phyloP scores from a whole-genome alignment of 2,329 filamentous ascomycete species.

The Ascochyta clinopodiicola region DNA sequence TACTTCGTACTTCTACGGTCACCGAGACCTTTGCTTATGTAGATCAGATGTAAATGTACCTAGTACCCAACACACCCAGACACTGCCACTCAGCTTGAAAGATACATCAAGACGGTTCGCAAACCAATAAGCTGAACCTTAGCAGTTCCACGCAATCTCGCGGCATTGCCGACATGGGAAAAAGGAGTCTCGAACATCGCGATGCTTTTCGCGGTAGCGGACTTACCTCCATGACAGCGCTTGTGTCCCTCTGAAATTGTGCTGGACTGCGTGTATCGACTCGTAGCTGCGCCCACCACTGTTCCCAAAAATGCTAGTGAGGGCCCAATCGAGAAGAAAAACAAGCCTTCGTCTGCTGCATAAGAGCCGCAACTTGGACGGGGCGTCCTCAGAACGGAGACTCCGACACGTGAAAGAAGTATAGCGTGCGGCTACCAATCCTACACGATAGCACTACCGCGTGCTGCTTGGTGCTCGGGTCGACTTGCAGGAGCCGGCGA shows the following conservation, averaged over 20 bases:
- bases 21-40: conserved; percentile 11
- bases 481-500: conserved; percentile 6
- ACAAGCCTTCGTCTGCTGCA: conserved; percentile 6
- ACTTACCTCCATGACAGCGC: neutral
- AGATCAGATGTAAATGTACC: neutral
- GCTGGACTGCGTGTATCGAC: neutral
- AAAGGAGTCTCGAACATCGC: neutral
- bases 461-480: conserved; percentile 4
- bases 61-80: neutral
- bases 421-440: conserved; percentile 9
- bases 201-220: neutral
- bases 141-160: conserved; percentile 1
- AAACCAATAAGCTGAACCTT: conserved; percentile 4
- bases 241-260: neutral
- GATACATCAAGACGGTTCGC: neutral
- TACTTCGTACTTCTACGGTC: neutral
- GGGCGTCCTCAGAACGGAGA: conserved; percentile 6
- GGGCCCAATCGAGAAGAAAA: neutral
- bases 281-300: neutral
- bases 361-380: conserved; percentile 5
- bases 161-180: conserved; percentile 9
- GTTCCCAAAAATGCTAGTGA: neutral
- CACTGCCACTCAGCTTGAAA: conserved; percentile 5
- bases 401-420: conserved; percentile 1
- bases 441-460: conserved; percentile 9